phyloP scores from a whole-genome alignment of 202 grass and related monocot genomes.

The Musa balbisiana region DNA sequence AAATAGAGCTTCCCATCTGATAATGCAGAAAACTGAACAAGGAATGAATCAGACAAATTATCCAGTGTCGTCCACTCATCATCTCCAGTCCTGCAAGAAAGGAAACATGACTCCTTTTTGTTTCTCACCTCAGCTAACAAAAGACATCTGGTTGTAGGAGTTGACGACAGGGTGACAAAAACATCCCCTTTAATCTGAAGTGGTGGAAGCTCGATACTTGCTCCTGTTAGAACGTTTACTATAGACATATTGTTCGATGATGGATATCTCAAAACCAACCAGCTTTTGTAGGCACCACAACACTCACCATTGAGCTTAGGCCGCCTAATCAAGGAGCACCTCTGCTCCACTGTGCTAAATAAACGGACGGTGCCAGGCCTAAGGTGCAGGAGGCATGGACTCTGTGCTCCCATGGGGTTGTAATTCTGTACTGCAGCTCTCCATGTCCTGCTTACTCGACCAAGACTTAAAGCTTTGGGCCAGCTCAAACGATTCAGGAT shows the following conservation, averaged over 20 bases:
- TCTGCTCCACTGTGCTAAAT: conserved; percentile 1
- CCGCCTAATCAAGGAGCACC: background rate
- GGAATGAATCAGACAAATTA: conserved; percentile 4
- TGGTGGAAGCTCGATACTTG: conserved; percentile 3
- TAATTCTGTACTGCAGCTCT: background rate
- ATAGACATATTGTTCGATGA: conserved; percentile 1
- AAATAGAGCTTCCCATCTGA: conserved; percentile 13
- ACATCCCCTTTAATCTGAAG: background rate
- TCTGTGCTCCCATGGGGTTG: background rate
- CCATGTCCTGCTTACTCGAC: conserved; percentile 3
- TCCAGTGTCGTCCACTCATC: background rate
- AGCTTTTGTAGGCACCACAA: conserved; percentile 12
- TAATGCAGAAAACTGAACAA: conserved; percentile 6
- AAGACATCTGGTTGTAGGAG: background rate
- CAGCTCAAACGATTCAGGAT: conserved; percentile 15
- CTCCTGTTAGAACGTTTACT: conserved; percentile 10
- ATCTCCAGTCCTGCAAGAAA: conserved; percentile 8
- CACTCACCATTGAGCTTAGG: conserved; percentile 2
- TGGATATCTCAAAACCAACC: conserved; percentile 6
- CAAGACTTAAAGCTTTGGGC: conserved; percentile 2
- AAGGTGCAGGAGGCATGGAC: conserved; percentile 10
- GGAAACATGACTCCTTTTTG: background rate
- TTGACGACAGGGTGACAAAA: conserved; percentile 1
- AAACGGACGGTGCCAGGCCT: background rate
- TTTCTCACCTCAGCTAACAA: background rate